Evolutionary conservation across 495 filamentous ascomycete species (phyloP).

Genomic region (Xanthoparmelia taractica): DNA sequence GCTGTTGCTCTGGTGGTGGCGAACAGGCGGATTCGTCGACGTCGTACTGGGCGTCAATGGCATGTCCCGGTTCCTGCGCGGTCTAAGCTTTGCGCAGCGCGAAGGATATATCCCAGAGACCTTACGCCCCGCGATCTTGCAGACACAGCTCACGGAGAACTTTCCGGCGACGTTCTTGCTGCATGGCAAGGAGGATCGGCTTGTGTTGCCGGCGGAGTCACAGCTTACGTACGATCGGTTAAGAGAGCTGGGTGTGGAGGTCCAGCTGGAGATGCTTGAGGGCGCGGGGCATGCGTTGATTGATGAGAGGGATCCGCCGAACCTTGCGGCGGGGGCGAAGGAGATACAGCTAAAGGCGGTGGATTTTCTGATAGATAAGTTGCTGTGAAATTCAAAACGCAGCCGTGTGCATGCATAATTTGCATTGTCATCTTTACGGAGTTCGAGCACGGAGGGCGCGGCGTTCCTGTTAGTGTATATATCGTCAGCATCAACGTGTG

Average conservation of each 20-base stretch:
- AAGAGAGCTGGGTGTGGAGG: background rate
- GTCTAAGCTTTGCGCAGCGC: slow-evolving; percentile 13
- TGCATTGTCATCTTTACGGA: background rate
- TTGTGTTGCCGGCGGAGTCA: slow-evolving; percentile 27
- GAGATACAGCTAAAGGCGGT: background rate
- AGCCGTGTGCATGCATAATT: background rate
- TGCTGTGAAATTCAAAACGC: background rate
- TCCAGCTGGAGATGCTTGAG: slow-evolving; percentile 1
- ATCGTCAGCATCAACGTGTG: background rate
- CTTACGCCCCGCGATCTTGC: slow-evolving; percentile 26
- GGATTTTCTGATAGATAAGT: background rate
- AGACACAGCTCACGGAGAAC: slow-evolving; percentile 28
- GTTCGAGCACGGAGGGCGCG: background rate
- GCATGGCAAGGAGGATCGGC: slow-evolving; percentile 31
- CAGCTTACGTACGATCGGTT: background rate
- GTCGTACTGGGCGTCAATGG: slow-evolving; percentile 15
- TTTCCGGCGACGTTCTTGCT: slow-evolving; percentile 34
- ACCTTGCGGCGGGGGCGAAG: background rate
- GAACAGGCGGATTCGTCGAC: slow-evolving; percentile 21
- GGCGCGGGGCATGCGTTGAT: background rate
- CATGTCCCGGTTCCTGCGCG: slow-evolving; percentile 15
- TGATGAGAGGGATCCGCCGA: background rate
- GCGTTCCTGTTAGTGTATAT: background rate
- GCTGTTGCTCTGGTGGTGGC: slow-evolving; percentile 24
- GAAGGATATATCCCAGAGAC: slow-evolving; percentile 20